Percentiles rank a stretch among this genome's conserved stretches.
phyloP scores from a whole-genome alignment of 176 grass and related monocot species.

The Eragrostis curvula region DNA sequence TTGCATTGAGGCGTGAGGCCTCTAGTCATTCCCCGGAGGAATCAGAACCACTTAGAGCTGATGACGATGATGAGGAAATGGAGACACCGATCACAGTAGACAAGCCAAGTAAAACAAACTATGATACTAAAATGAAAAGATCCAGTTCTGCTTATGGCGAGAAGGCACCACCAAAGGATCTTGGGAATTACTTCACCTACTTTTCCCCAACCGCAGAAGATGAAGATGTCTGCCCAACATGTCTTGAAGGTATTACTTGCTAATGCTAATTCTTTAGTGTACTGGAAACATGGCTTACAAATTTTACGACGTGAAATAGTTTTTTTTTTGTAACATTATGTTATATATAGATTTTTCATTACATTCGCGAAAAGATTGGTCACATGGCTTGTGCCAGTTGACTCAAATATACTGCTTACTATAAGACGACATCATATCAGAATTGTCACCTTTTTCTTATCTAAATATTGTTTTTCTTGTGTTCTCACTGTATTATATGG shows the following conservation, averaged over 20 bases:
- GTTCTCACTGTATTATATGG: constrained; percentile 21
- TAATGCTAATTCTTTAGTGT: background rate
- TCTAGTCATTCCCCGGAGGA: constrained; percentile 79
- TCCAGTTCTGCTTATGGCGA: constrained; percentile 60
- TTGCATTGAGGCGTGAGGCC: constrained; percentile 58
- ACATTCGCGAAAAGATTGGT: background rate
- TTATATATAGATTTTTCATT: background rate
- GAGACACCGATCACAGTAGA: constrained; percentile 54
- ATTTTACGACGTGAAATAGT: background rate
- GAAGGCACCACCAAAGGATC: constrained; percentile 57
- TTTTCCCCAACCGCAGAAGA: constrained; percentile 77
- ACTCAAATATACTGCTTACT: background rate
- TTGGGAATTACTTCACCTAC: constrained; percentile 61
- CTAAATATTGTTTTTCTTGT: background rate
- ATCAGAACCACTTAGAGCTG: constrained; percentile 67
- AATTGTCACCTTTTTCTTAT: constrained; percentile 10
- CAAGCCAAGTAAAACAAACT: constrained; percentile 70
- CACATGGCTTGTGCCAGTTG: background rate
- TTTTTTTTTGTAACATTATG: background rate
- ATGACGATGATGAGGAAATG: constrained; percentile 48
- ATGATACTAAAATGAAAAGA: constrained; percentile 64
- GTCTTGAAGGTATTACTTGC: constrained; percentile 83
- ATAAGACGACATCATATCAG: background rate
- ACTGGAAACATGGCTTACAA: background rate
- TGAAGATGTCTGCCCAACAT: constrained; percentile 96